Conservation (phyloP, 2,329 filamentous ascomycete species). For the Colletotrichum somersetense region DNA sequence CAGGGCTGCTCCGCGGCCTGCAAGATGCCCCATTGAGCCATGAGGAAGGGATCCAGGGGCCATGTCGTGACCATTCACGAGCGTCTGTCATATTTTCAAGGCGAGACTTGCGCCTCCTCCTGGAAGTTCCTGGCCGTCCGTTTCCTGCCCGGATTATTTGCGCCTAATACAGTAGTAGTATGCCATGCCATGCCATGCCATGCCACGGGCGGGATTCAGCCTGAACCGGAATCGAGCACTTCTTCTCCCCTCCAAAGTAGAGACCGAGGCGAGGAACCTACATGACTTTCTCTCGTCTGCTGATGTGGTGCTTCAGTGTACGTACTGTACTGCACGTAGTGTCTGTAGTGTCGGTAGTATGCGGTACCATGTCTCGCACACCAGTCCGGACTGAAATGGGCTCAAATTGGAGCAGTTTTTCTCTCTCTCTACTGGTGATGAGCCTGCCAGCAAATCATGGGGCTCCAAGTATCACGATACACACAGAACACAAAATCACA, state of each 20-base stretch:
- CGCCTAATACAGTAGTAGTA: neutral
- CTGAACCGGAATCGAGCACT: neutral
- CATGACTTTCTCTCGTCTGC: neutral
- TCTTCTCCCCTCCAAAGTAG: neutral
- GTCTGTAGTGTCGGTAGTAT: conserved; percentile 7
- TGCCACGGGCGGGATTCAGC: neutral
- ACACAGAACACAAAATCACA: too few relatives aligned
- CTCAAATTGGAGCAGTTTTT: neutral
- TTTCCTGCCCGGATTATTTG: too few relatives aligned
- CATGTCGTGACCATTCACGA: conserved; percentile 33
- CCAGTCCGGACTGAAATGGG: neutral
- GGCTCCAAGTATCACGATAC: too few relatives aligned
- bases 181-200: neutral
- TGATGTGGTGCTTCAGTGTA: neutral
- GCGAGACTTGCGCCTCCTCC: conserved; percentile 12
- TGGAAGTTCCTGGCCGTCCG: neutral
- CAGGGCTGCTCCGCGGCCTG: conserved; percentile 29
- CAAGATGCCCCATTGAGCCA: conserved; percentile 37
- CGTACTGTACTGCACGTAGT: too few relatives aligned
- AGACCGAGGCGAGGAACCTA: neutral
- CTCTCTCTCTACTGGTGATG: too few relatives aligned
- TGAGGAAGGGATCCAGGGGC: conserved; percentile 30
- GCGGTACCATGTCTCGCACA: conserved; percentile 33
- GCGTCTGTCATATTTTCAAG: conserved; percentile 38
- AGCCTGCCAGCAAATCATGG: too few relatives aligned